phyloP scores from a whole-genome alignment of 2,329 filamentous ascomycete genomes.

The Fusarium sororula region DNA sequence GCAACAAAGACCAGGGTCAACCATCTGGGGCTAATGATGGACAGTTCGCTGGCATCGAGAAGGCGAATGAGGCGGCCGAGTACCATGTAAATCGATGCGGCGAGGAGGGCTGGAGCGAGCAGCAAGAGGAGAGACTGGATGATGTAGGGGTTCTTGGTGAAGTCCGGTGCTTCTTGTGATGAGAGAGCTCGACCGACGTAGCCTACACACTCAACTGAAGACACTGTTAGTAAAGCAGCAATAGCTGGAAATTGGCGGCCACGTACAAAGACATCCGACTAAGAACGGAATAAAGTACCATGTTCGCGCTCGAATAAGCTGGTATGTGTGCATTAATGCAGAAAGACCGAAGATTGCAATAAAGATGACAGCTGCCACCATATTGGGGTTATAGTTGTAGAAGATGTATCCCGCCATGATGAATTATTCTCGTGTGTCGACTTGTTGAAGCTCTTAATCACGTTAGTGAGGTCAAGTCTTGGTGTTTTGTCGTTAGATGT shows the following conservation, averaged over 20 bases:
- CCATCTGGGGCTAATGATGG: conserved; percentile 54
- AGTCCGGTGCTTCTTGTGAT: conserved; percentile 50
- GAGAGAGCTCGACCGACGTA: conserved; percentile 63
- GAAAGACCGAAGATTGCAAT: conserved; percentile 52
- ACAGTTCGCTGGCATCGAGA: conserved; percentile 51
- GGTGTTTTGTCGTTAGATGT: background rate
- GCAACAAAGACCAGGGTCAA: conserved; percentile 61
- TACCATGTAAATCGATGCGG: conserved; percentile 59
- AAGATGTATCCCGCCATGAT: conserved; percentile 37
- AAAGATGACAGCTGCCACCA: conserved; percentile 54
- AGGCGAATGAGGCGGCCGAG: conserved; percentile 53
- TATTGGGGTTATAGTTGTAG: conserved; percentile 60
- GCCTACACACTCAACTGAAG: conserved; percentile 42
- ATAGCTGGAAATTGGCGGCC: no score
- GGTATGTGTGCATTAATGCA: conserved; percentile 51
- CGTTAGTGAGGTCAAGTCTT: background rate
- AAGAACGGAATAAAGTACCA: conserved; percentile 64
- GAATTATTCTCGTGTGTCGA: background rate
- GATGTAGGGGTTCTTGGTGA: conserved; percentile 49
- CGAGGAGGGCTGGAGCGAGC: conserved; percentile 54
- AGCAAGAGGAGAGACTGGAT: conserved; percentile 51
- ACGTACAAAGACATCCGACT: conserved; percentile 61
- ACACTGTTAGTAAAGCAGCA: background rate
- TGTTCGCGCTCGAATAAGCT: conserved; percentile 52
- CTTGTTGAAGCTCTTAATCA: background rate